Conservation (phyloP, 2,329 filamentous ascomycete species). For the Colletotrichum higginsianum region DNA sequence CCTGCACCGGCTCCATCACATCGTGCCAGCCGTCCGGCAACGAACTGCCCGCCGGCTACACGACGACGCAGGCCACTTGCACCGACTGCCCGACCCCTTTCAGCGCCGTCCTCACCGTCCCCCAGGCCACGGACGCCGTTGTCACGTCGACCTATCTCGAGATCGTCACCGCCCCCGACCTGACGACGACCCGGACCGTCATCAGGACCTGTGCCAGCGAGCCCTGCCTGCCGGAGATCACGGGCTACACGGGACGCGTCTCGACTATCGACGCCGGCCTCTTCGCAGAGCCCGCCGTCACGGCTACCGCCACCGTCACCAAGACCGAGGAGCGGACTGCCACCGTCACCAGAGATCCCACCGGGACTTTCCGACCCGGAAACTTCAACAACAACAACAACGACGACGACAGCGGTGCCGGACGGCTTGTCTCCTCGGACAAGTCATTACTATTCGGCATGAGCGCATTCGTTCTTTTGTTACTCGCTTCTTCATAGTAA, state of each 20-base stretch:
- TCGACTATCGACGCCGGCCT: constrained; percentile 21
- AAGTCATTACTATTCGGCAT: constrained; percentile 11
- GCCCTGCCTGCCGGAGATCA: constrained; percentile 19
- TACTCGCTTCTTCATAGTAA: constrained; percentile 24
- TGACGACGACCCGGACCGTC: constrained; percentile 29
- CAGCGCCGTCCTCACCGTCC: constrained; percentile 33
- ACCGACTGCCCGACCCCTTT: constrained; percentile 29
- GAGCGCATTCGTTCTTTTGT: constrained; percentile 22
- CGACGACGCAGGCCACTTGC: constrained; percentile 31
- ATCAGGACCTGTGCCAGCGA: constrained; percentile 24
- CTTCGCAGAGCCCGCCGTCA: constrained; percentile 15
- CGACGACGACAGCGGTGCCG: constrained; percentile 6
- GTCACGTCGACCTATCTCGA: constrained; percentile 26
- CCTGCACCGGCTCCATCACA: constrained; percentile 34
- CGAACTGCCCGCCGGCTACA: constrained; percentile 33
- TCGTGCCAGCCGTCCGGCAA: constrained; percentile 27
- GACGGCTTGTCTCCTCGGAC: constrained; percentile 26
- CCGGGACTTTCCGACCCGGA: neutral
- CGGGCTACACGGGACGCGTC: constrained; percentile 15
- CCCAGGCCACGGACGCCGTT: constrained; percentile 24
- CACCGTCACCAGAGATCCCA: constrained; percentile 20
- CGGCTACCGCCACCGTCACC: constrained; percentile 24
- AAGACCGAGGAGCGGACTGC: constrained; percentile 25
- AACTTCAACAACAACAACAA: constrained; percentile 28
- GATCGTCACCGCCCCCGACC: constrained; percentile 12